A percentile compares a stretch with the other conserved stretches of the same genome.
These are phyloP conservation scores for Graphium sp. DNA, from an alignment of 2,329 filamentous ascomycete species.

Conservation along the genomic window DNA sequence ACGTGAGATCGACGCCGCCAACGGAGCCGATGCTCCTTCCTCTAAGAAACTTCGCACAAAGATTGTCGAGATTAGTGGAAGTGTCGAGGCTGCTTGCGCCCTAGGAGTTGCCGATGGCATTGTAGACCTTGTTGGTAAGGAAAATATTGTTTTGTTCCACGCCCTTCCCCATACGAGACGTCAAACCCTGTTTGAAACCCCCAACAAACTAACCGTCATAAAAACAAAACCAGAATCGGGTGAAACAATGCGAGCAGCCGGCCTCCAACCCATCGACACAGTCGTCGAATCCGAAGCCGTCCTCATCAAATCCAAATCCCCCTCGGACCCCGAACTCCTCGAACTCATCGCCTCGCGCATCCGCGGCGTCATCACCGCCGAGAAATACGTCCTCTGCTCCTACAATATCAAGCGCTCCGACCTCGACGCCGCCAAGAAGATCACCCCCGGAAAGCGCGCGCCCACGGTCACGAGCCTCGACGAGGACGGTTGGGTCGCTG, in stretches of 20 bases:
- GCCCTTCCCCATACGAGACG: not conserved
- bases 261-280: constrained; percentile 85
- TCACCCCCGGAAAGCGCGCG: constrained; percentile 87
- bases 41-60: constrained; percentile 55
- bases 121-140: constrained; percentile 86
- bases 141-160: not conserved
- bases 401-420: constrained; percentile 74
- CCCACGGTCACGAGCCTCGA: constrained; percentile 84
- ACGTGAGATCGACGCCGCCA: constrained; percentile 24
- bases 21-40: constrained; percentile 15
- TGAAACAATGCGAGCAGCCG: constrained; percentile 94
- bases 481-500: constrained; percentile 83
- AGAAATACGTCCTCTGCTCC: constrained; percentile 86
- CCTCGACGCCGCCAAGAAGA: constrained; percentile 49
- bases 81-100: constrained; percentile 92
- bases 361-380: constrained; percentile 83
- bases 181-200: not conserved
- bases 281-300: constrained; percentile 79
- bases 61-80: constrained; percentile 87
- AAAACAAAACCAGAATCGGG: constrained; percentile 55
- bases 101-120: constrained; percentile 93
- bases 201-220: not conserved
- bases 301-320: constrained; percentile 76
- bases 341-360: constrained; percentile 77
- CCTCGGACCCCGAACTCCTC: constrained; percentile 65